Evolutionary conservation across 441 rosid species (phyloP).

Genomic region (Aleurites moluccanus): DNA sequence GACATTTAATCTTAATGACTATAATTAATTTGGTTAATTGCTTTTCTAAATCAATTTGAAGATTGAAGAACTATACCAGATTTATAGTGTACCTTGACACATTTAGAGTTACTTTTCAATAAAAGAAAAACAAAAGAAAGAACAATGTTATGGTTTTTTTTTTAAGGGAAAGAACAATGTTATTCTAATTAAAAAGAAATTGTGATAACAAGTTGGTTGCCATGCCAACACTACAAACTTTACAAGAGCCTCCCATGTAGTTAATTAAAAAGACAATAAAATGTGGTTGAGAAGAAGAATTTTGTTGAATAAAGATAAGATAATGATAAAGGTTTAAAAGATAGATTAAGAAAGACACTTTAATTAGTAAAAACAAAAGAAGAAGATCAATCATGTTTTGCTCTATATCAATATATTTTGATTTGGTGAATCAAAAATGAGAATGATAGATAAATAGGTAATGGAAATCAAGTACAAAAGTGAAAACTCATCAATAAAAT

Average conservation of each 20-base stretch:
- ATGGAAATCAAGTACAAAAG: not conserved
- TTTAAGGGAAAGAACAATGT: no score
- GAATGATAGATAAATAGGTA: not conserved
- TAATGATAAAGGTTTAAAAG: conserved; percentile 5
- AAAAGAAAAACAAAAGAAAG: no score
- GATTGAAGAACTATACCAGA: no score
- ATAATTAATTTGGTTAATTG: no score
- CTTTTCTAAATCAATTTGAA: no score
- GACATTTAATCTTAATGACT: no score
- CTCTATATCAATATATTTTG: not conserved
- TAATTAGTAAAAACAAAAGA: not conserved
- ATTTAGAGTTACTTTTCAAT: no score
- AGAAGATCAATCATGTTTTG: not conserved
- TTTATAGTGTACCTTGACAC: no score
- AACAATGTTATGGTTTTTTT: no score
- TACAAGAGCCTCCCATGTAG: no score
- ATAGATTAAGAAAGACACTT: conserved; percentile 4
- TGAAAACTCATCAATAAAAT: not conserved
- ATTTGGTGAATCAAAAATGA: conserved; percentile 6
- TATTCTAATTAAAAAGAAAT: no score
- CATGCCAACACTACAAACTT: not conserved
- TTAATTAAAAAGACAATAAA: no score
- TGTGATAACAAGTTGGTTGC: not conserved
- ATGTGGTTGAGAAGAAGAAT: not conserved
- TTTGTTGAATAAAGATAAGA: conserved; percentile 27